These are phyloP conservation scores for Blastobotrys illinoisensis DNA, from an alignment of 1,139 yeast genomes.

Conservation along the genomic window DNA sequence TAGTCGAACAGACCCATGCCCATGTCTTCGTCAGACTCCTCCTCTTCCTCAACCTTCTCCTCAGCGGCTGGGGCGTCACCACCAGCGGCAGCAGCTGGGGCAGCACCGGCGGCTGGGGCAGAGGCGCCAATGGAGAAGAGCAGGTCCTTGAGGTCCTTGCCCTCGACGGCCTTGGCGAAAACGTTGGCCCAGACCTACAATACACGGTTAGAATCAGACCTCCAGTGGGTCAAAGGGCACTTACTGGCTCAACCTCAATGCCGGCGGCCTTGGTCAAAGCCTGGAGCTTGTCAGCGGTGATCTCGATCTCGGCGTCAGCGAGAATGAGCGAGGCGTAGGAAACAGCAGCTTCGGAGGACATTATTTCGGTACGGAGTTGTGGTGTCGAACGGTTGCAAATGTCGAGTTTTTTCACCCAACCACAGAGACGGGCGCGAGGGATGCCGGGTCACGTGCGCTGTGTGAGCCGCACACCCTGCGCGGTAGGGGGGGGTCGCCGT, in stretches of 20 bases:
- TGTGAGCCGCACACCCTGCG: background rate
- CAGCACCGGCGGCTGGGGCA: slow-evolving; percentile 54
- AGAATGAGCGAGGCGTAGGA: slow-evolving; percentile 85
- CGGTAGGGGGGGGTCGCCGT: too few species aligned
- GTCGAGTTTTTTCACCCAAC: background rate
- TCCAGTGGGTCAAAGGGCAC: slow-evolving; percentile 21
- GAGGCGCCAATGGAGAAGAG: slow-evolving; percentile 70
- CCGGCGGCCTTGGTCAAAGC: slow-evolving; percentile 87
- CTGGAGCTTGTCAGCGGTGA: slow-evolving; percentile 86
- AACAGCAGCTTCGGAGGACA: slow-evolving; percentile 34
- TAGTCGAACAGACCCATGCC: slow-evolving; percentile 38
- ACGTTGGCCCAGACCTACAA: slow-evolving; percentile 90
- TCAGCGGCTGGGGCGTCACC: slow-evolving; percentile 63
- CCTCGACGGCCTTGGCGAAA: slow-evolving; percentile 95
- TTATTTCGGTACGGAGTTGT: slow-evolving; percentile 7
- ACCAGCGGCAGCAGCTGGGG: slow-evolving; percentile 52
- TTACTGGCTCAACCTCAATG: slow-evolving; percentile 68
- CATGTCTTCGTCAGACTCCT: slow-evolving; percentile 35
- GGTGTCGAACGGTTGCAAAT: background rate
- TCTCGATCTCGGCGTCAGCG: slow-evolving; percentile 95
- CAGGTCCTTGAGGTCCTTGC: slow-evolving; percentile 90
- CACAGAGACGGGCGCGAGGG: background rate
- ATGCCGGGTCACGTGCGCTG: background rate
- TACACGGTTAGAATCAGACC: slow-evolving; percentile 2
- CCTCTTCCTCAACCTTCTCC: slow-evolving; percentile 39